Percentiles rank a stretch among this genome's conserved stretches.
Evolutionary conservation across 352 stramenopile species (phyloP).

Genomic region (Phytophthora pisi): DNA sequence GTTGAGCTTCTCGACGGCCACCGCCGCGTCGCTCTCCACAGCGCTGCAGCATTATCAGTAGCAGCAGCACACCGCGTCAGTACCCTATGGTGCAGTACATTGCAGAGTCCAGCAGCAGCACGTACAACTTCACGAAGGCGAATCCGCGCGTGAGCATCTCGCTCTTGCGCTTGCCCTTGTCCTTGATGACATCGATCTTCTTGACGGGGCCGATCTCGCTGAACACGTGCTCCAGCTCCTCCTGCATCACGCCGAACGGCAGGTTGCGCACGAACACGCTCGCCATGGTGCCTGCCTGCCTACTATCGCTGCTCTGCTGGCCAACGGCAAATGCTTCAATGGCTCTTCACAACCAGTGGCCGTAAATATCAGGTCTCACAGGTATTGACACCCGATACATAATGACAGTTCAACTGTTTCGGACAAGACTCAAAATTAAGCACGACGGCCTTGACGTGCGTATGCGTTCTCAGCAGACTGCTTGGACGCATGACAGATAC

Average conservation of each 20-base stretch:
- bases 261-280: conserved; percentile 89
- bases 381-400: neutral
- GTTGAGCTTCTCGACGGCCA: conserved; percentile 79
- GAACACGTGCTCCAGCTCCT: conserved; percentile 86
- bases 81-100: neutral
- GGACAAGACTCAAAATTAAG: neutral
- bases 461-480: conserved; percentile 2
- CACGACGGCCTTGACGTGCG: neutral
- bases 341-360: conserved; percentile 31
- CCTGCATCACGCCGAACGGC: conserved; percentile 84
- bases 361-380: neutral
- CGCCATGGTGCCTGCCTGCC: conserved; percentile 35
- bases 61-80: neutral
- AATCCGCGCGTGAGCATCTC: conserved; percentile 85
- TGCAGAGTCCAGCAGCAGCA: conserved; percentile 7
- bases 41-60: conserved; percentile 43
- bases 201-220: conserved; percentile 81
- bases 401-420: neutral
- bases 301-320: conserved; percentile 1
- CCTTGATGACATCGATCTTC: conserved; percentile 90
- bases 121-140: conserved; percentile 88
- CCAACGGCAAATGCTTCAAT: conserved; percentile 23
- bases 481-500: neutral
- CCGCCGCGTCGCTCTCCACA: conserved; percentile 69
- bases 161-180: conserved; percentile 86